Percentiles rank a stretch among this genome's conserved stretches.
Evolutionary conservation across 2,329 filamentous ascomycete species (phyloP).

Genomic region (Colletotrichum scovillei): DNA sequence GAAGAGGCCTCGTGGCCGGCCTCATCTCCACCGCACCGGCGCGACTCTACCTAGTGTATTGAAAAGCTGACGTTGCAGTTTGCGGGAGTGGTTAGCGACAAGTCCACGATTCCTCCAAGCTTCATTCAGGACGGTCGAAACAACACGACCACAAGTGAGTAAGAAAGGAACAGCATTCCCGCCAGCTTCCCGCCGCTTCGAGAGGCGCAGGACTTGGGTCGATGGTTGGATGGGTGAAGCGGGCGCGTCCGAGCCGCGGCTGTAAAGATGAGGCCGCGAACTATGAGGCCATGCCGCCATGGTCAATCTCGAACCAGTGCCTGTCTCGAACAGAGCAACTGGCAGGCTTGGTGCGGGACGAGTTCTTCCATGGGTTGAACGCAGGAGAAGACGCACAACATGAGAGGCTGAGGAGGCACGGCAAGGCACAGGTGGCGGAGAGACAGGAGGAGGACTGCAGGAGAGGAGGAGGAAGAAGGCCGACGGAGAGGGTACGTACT

Average conservation of each 20-base stretch:
- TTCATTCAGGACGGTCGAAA: slow-evolving; percentile 16
- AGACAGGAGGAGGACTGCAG: too few relatives aligned
- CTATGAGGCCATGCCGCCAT: slow-evolving; percentile 16
- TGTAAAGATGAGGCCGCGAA: slow-evolving; percentile 29
- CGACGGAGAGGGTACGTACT: not conserved
- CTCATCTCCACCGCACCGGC: not conserved
- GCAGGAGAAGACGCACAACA: not conserved
- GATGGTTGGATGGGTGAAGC: slow-evolving; percentile 27
- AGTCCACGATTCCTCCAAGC: not conserved
- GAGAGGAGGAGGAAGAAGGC: not conserved
- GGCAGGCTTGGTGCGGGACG: not conserved
- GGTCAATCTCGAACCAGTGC: slow-evolving; percentile 20
- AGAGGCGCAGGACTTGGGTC: slow-evolving; percentile 22
- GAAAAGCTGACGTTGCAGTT: slow-evolving; percentile 7
- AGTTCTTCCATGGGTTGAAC: not conserved
- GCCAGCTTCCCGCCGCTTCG: not conserved
- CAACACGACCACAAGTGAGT: not conserved
- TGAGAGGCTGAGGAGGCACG: not conserved
- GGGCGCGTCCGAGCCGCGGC: slow-evolving; percentile 31
- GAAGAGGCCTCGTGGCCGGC: slow-evolving; percentile 1
- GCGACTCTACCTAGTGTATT: not conserved
- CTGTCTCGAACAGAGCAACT: slow-evolving; percentile 20
- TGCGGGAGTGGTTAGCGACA: slow-evolving; percentile 4
- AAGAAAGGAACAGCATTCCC: not conserved
- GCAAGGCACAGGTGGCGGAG: too few relatives aligned